Evolutionary conservation across 139 green algal genomes (phyloP).

Genomic region (Monoraphidium neglectum): DNA sequence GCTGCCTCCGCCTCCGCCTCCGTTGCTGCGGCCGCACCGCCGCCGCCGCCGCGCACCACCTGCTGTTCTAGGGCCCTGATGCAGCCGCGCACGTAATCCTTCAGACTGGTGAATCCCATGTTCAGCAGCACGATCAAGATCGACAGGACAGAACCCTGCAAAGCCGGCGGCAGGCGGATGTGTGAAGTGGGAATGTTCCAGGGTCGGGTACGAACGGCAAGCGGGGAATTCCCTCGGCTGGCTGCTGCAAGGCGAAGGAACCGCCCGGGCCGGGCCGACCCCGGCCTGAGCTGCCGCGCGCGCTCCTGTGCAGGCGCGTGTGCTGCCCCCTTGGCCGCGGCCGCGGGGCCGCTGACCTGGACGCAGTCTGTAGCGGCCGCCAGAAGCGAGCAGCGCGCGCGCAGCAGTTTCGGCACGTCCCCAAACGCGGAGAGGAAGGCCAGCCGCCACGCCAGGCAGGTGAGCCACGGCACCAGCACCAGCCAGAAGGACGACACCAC

Average conservation of each 20-base stretch:
- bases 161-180: not conserved
- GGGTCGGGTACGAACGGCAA: no score
- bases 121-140: conserved; percentile 34
- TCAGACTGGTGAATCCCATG: conserved; percentile 21
- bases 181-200: not conserved
- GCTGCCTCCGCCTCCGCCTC: not conserved
- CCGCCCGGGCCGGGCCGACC: no score
- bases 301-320: no score
- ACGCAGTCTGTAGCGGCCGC: conserved; percentile 58
- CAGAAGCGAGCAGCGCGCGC: conserved; percentile 19
- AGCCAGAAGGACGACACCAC: conserved; percentile 64
- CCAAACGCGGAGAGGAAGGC: conserved; percentile 38
- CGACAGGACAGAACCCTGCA: conserved; percentile 19
- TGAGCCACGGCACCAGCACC: conserved; percentile 52
- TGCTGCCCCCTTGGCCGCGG: no score
- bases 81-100: conserved; percentile 49
- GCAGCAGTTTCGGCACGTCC: conserved; percentile 19
- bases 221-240: no score
- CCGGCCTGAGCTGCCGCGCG: no score
- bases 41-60: not conserved
- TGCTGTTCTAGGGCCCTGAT: conserved; percentile 41
- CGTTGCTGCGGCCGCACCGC: not conserved
- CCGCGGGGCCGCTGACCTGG: conserved; percentile 16
- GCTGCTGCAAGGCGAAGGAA: no score
- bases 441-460: conserved; percentile 53